phyloP scores from a whole-genome alignment of 23 red algal genomes.

The Agarophyton chilense region DNA sequence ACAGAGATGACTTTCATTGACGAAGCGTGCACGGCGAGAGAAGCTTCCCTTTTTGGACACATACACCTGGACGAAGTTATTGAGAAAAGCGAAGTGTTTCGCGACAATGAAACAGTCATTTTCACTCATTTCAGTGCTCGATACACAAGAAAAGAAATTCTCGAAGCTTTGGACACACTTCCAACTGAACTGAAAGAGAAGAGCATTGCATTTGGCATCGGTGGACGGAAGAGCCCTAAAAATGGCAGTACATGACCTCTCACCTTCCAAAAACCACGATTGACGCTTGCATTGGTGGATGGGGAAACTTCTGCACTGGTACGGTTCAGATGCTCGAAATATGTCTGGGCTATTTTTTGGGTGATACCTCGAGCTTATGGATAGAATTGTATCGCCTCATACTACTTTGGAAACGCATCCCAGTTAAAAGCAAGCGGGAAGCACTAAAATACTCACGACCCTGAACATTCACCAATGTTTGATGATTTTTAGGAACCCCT shows the following conservation, averaged over 20 bases:
- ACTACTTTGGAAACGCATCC: no score
- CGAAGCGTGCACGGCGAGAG: conserved; percentile 13
- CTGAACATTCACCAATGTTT: no score
- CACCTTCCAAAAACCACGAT: no score
- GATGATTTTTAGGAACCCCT: no score
- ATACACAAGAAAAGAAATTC: conserved; percentile 41
- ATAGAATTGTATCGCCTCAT: no score
- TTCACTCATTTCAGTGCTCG: conserved; percentile 77
- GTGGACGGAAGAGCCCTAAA: neutral
- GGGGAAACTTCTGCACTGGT: no score
- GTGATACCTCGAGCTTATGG: no score
- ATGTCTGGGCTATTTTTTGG: no score
- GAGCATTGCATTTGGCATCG: conserved; percentile 48
- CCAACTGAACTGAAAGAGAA: conserved; percentile 29
- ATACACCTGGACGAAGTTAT: conserved; percentile 68
- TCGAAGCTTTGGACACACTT: neutral
- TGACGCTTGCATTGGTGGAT: no score
- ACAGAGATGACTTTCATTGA: conserved; percentile 75
- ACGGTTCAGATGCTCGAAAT: no score
- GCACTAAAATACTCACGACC: no score
- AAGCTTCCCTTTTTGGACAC: conserved; percentile 42
- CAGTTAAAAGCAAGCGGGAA: no score
- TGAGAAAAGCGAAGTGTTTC: conserved; percentile 18
- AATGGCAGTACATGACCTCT: neutral
- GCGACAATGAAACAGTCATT: conserved; percentile 46